These are phyloP conservation scores for Cercospora sp. DNA, from an alignment of 2,329 filamentous ascomycete genomes.

Conservation along the genomic window DNA sequence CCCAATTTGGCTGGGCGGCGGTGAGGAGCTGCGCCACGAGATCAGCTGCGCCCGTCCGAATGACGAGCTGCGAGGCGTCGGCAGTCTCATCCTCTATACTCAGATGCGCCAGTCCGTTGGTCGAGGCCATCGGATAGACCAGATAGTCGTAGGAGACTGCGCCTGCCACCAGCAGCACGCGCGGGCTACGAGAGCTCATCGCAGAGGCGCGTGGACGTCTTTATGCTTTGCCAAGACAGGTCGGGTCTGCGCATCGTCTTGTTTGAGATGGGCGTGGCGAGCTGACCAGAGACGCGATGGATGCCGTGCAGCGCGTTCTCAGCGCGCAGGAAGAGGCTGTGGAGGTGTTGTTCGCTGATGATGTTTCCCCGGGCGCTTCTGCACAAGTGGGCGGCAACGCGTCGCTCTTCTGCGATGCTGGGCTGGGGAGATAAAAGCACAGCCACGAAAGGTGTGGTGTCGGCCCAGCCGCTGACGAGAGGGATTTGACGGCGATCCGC, in stretches of 20 bases:
- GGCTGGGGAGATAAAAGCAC: background rate
- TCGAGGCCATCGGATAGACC: conserved; percentile 34
- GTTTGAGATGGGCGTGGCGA: background rate
- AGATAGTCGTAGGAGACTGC: conserved; percentile 38
- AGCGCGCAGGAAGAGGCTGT: conserved; percentile 1
- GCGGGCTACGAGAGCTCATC: conserved; percentile 28
- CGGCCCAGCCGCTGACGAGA: conserved; percentile 4
- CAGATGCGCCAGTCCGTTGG: conserved; percentile 4
- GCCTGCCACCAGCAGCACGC: conserved; percentile 36
- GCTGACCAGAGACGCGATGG: background rate
- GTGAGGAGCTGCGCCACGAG: conserved; percentile 39
- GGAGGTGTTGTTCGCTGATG: background rate
- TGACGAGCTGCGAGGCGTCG: conserved; percentile 32
- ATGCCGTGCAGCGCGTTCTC: background rate
- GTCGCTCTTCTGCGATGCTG: background rate
- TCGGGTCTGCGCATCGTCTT: conserved; percentile 11
- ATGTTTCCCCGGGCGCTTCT: background rate
- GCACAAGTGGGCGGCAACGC: background rate
- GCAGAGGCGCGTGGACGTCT: conserved; percentile 17
- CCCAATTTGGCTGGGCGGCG: conserved; percentile 35
- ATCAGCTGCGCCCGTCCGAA: conserved; percentile 36
- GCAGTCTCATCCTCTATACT: conserved; percentile 16
- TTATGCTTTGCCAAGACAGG: conserved; percentile 18
- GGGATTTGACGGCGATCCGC: conserved; percentile 6
- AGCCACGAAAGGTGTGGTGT: conserved; percentile 3